Base-by-base conservation (phyloP, 371 early-diverging fungal species). In the Apophysomyces trapeziformis region DNA sequence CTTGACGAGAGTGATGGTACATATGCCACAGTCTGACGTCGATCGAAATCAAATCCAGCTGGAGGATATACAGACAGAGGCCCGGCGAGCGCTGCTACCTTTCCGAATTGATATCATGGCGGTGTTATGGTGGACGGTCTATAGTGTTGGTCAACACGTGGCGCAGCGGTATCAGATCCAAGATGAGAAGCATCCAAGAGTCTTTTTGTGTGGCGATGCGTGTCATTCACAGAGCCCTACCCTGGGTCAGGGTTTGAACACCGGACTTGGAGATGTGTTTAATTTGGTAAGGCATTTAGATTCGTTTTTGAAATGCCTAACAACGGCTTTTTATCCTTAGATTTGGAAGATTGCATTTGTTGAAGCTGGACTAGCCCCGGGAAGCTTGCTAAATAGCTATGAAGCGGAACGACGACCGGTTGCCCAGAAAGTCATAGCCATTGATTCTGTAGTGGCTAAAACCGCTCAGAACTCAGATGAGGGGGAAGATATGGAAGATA, bases 61-160 rank as follows among this genome's bases (percentile, higher is more conserved):
- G n/a, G 82, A 81, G 50, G 82, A 81, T 61, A 81, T 81, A 38
- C 79, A 78, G 38, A 68, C 74, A 36, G 82, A 81, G 64, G 79
- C 82, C 14, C 78, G 78, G 58, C 73, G 82, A 11, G 82, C 78
- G 0, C 56, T 81, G 1, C 35, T 81, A 6, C 82, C 82, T 18
- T 65, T 74, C 45, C 75, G 82, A 61, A 72, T 81, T 14, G 82
- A 81, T 11, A 76, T 81, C 39, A 50, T 81, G 64, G 82, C 79
- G 58, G 74, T 77, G 38, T 43, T 81, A 12, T 81, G 75, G 41
- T 81, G 82, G 82, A 72, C 82, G 13, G 74, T 77, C 2, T 81
- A 82, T 60, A 75, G 76, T 2, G 82, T 81, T 8, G 79, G 82
- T 5, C 82, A 81, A 46, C 70, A 77, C 2, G 64, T 67, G 46